Percentiles rank a stretch among this genome's conserved stretches.
Conservation (phyloP, 1,284 basidiomycete species). For the Pyrrhoderma lamaoense region DNA sequence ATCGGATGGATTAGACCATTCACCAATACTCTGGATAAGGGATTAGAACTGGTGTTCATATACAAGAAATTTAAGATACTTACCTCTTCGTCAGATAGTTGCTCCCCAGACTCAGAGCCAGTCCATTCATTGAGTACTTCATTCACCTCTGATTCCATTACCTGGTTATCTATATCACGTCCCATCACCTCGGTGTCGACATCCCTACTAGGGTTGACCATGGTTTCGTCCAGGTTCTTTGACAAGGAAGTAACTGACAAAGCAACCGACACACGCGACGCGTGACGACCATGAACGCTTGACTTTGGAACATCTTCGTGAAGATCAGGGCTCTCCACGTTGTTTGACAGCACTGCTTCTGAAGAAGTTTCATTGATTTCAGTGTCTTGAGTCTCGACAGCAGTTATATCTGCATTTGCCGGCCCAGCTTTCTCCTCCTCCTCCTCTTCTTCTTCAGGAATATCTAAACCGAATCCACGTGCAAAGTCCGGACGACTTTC, state of each 20-base stretch:
- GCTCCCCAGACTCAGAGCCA: constrained; percentile 52
- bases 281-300: constrained; percentile 18
- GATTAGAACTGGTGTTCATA: neutral
- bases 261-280: constrained; percentile 19
- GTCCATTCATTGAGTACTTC: constrained; percentile 62
- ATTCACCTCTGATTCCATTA: constrained; percentile 21
- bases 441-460: constrained; percentile 56
- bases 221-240: constrained; percentile 11
- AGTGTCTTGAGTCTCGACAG: constrained; percentile 21
- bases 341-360: neutral
- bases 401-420: neutral
- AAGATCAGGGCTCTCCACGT: neutral
- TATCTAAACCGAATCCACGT: constrained; percentile 71
- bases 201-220: constrained; percentile 8
- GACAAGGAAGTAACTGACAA: constrained; percentile 15
- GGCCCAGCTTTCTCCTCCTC: constrained; percentile 25
- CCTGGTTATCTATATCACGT: constrained; percentile 18
- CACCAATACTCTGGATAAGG: constrained; percentile 62
- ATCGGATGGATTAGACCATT: constrained; percentile 84
- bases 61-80: constrained; percentile 1
- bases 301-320: constrained; percentile 9
- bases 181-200: neutral
- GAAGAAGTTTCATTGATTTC: constrained; percentile 16
- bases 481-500: constrained; percentile 62
- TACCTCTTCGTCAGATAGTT: constrained; percentile 53